Percentiles rank a stretch among this genome's conserved stretches.
These are phyloP conservation scores for Artemisia tridentata DNA, from an alignment of 129 eudicot species.

Conservation along the genomic window DNA sequence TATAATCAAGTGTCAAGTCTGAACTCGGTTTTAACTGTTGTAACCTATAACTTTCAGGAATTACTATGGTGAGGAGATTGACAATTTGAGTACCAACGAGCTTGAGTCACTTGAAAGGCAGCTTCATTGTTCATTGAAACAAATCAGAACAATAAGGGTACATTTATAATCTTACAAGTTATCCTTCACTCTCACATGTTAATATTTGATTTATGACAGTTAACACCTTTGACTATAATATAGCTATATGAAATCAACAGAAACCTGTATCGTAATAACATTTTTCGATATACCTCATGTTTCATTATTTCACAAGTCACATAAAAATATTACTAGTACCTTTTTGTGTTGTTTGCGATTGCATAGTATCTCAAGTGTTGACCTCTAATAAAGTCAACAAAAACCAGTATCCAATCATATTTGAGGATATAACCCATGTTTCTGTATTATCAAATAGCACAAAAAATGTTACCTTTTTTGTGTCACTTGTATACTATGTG, in stretches of 20 bases:
- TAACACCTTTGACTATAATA: not conserved
- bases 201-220: not conserved
- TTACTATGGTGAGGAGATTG: no score
- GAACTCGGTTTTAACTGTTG: no score
- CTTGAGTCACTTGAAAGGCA: no score
- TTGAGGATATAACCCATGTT: not conserved
- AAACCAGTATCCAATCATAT: constrained; percentile 6
- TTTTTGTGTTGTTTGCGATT: not conserved
- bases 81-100: no score
- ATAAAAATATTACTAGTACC: no score
- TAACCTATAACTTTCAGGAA: no score
- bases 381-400: constrained; percentile 7
- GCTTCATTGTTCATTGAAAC: constrained; percentile 50
- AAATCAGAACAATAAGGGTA: constrained; percentile 59
- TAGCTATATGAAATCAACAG: no score
- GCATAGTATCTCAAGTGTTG: constrained; percentile 5
- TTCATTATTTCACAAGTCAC: no score
- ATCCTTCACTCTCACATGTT: not conserved
- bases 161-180: constrained; percentile 7
- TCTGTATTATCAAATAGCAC: not conserved
- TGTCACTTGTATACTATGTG: not conserved
- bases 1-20: no score
- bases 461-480: constrained; percentile 4
- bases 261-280: not conserved
- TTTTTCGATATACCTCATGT: not conserved